Percentiles rank a stretch among this genome's conserved stretches.
phyloP scores from a whole-genome alignment of 75 land plant genomes.

The Larix kaempferi region DNA sequence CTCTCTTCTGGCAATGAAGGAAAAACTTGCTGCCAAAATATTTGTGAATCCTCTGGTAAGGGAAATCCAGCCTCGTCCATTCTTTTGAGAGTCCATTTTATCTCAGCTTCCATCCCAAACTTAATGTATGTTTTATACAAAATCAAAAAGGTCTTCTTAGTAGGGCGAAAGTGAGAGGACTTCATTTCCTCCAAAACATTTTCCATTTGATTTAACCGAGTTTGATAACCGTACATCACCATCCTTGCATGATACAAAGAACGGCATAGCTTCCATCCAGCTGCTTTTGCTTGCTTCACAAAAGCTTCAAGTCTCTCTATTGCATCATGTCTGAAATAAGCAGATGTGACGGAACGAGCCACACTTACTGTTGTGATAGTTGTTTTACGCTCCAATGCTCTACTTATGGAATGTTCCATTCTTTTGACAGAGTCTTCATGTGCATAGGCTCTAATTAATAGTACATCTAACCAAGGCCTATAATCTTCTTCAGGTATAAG shows the following conservation, averaged over 20 bases:
- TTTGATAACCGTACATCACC: constrained; percentile 55
- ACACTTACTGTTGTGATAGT: constrained; percentile 20
- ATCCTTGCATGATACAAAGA: constrained; percentile 64
- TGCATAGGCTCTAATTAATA: constrained; percentile 72
- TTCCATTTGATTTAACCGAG: constrained; percentile 57
- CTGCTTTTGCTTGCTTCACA: constrained; percentile 41
- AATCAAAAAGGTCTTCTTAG: constrained; percentile 56
- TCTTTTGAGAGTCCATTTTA: constrained; percentile 32
- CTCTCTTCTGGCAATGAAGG: background rate
- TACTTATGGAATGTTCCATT: constrained; percentile 58
- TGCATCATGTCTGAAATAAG: constrained; percentile 43
- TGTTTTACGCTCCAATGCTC: constrained; percentile 42
- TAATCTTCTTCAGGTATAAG: constrained; percentile 52
- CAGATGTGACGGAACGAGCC: constrained; percentile 39
- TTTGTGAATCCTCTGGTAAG: constrained; percentile 18
- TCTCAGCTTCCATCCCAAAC: constrained; percentile 30
- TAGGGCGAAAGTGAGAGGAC: constrained; percentile 16
- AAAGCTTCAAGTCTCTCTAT: constrained; percentile 46
- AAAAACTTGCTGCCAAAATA: background rate
- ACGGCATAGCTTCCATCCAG: constrained; percentile 56
- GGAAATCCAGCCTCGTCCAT: constrained; percentile 69
- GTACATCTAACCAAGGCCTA: constrained; percentile 61
- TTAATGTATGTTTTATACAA: constrained; percentile 49
- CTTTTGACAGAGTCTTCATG: constrained; percentile 47
- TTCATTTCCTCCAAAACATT: constrained; percentile 61